Conservation (phyloP, 495 filamentous ascomycete genomes). For the Xylaria scruposa region DNA sequence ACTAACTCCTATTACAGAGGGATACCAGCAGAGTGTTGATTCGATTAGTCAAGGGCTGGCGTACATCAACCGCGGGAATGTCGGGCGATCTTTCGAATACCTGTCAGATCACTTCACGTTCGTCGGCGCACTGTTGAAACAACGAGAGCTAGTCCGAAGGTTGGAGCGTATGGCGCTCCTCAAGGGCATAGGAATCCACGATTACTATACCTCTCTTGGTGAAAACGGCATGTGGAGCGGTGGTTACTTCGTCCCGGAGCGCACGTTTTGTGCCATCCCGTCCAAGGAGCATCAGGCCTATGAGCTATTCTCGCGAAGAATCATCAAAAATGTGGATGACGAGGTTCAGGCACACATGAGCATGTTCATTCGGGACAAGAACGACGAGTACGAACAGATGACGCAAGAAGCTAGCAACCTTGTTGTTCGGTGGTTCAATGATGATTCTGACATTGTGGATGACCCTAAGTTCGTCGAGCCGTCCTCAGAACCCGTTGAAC, state of each 20-base stretch:
- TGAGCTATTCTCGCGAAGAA: constrained; percentile 62
- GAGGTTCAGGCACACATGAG: constrained; percentile 83
- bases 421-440: constrained; percentile 60
- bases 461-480: constrained; percentile 48
- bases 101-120: constrained; percentile 57
- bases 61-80: constrained; percentile 56
- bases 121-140: constrained; percentile 52
- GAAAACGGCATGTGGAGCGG: constrained; percentile 61
- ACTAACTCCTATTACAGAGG: constrained; percentile 31
- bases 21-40: constrained; percentile 53
- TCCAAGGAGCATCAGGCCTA: constrained; percentile 43
- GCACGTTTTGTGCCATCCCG: constrained; percentile 59
- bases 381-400: constrained; percentile 77
- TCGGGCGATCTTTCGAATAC: constrained; percentile 55
- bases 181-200: constrained; percentile 46
- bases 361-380: constrained; percentile 81
- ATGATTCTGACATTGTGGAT: constrained; percentile 50
- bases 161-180: constrained; percentile 51
- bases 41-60: constrained; percentile 56
- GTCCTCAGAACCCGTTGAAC: constrained; percentile 34
- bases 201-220: constrained; percentile 50
- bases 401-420: constrained; percentile 67
- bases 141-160: constrained; percentile 47
- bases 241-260: constrained; percentile 60
- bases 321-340: constrained; percentile 76